Base-by-base conservation (phyloP, 768 basidiomycete genomes). In the Leccinum disarticulatum region DNA sequence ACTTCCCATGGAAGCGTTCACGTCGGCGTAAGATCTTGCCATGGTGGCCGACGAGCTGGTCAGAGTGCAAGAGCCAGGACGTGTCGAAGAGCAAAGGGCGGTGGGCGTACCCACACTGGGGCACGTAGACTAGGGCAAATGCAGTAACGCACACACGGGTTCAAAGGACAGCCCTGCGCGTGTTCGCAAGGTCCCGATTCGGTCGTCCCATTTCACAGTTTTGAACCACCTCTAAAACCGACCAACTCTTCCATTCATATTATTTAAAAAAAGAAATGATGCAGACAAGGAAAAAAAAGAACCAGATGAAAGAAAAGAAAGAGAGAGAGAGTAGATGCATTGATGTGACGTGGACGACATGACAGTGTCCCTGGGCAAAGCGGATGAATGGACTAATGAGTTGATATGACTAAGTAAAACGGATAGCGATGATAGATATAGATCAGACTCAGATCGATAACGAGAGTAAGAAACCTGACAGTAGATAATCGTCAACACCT, bases 21-120 rank as follows among this genome's bases (percentile, higher is more conserved):
- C 85, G 70, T 83, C 74, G 35, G 82, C 72, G 60, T 87, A 85
- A 36, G 85, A 73, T 63, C 79, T 77, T 60, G 82, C 77, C 79
- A 83, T 81, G 61, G 61, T 43, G 43, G n/a, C 35, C 50, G 52
- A 64, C 54, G 53, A 41, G 49, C 51, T 55, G 55, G 47, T 57
- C 55, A 53, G 60, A 25, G 68, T 64, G 61, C 22, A 57, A 64
- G 55, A 54, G 61, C 64, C 58, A 59, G 55, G 55, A 47, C 62
- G 59, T 62, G 67, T 65, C 54, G 17, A 52, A 47, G 50, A 54
- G 59, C 30, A 52, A 58, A 56, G 64, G 64, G 66, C 54, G 58
- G 46, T 59, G 65, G 59, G 52, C 28, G 58, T 61, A 43, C 60
- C 63, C 61, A 58, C 59, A 54, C 55, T 52, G 71, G 71, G 66